These are phyloP conservation scores for Endogone sp. DNA, from an alignment of 192 early-diverging fungal genomes.

Conservation along the genomic window DNA sequence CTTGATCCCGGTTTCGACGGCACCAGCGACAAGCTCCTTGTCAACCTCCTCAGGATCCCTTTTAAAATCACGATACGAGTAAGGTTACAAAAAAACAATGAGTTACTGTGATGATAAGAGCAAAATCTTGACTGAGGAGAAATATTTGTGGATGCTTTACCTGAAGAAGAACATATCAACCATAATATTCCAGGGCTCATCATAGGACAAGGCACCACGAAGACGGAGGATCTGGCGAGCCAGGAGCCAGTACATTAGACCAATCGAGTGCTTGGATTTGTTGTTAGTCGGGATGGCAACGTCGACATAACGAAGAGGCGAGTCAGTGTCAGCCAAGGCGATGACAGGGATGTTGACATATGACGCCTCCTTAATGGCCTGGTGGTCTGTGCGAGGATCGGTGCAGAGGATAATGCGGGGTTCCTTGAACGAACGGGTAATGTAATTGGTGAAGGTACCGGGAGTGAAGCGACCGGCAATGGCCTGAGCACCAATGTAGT, in stretches of 20 bases:
- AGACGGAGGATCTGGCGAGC: constrained; percentile 99
- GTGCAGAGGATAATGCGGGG: constrained; percentile 97
- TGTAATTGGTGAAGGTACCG: constrained; percentile 99
- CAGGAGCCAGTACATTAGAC: constrained; percentile 96
- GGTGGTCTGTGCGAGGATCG: constrained; percentile 97
- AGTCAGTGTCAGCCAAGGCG: constrained; percentile 98
- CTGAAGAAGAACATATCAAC: constrained; percentile 99
- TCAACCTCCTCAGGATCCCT: constrained; percentile 94
- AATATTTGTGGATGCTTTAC: background rate
- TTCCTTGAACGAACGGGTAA: constrained; percentile 99
- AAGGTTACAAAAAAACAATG: background rate
- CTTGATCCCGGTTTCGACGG: constrained; percentile 41
- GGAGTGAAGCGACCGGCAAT: constrained; percentile 99
- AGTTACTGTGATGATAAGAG: background rate
- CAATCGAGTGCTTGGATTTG: constrained; percentile 98
- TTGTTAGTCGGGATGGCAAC: constrained; percentile 99
- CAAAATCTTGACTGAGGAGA: background rate
- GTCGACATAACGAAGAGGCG: constrained; percentile 91
- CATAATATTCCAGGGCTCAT: constrained; percentile 93
- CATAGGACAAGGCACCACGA: constrained; percentile 86
- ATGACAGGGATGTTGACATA: constrained; percentile 99
- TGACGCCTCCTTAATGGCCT: constrained; percentile 98
- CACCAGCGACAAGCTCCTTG: constrained; percentile 78
- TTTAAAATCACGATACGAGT: background rate
- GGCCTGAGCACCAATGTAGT: constrained; percentile 98